Base-by-base conservation (phyloP, 805 yeast genomes). In the Pichia kluyveri region DNA sequence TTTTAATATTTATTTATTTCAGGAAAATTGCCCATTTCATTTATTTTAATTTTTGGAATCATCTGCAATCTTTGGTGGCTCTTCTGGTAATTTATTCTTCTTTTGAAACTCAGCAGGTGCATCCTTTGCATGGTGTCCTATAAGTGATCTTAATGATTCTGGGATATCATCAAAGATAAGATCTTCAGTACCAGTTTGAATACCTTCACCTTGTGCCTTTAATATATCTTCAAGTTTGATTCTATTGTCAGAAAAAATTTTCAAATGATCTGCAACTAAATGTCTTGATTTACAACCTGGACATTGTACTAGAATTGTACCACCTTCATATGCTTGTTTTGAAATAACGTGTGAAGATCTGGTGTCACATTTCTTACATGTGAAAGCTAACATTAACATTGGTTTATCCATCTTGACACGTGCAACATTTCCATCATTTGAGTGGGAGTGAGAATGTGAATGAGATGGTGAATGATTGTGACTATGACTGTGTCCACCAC, bases 211-310 rank as follows among this genome's bases (percentile, higher is more conserved):
- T 58, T 86, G 76, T 0, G 83, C 81, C 14, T 71, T 71, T 60
- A 90, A 62, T 6, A 88, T 82, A 48, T 90, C 95, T 60, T 88
- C 86, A 34, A 90, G 69, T n/a, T 83, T 87, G 57, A 86, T 75
- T 53, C 75, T 72, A 27, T 78, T 71, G 63, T 90, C 96, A n/a
- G 81, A 78, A 60, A 90, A 89, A 32, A 90, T 86, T 14, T 79
- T 82, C 50, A 84, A 66, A 60, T 84, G 90, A 61, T 91, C 98
- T 0, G 97, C 96, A 39, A 91, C 90, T 60, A 91, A 68, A 61
- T 91, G 98, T 54, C 96, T 77, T 59, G 78, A 82, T 54, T 83
- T 75, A 63, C 98, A 91, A 15, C 89, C 86, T 0, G 98, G 98
- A 62, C 98, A 91, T 59, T 87, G 88, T 26, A 91, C 83, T 44